These are phyloP conservation scores for Penicillium coffeae DNA, from an alignment of 495 filamentous ascomycete species.

Conservation along the genomic window DNA sequence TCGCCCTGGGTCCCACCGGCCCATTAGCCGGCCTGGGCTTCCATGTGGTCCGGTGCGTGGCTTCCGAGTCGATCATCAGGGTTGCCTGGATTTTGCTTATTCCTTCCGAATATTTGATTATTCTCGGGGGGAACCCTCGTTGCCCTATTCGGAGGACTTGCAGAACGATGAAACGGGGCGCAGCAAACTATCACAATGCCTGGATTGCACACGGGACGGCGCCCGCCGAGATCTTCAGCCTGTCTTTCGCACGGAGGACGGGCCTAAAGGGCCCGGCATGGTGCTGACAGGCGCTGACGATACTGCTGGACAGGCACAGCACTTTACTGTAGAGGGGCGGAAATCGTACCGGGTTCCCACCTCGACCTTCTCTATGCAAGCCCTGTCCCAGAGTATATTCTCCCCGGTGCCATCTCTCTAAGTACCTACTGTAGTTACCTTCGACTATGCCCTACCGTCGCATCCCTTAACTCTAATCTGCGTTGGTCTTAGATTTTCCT, in stretches of 20 bases:
- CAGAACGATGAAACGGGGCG: slow-evolving; percentile 8
- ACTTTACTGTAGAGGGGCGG: no score
- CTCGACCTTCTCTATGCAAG: no score
- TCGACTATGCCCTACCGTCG: no score
- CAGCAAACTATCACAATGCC: slow-evolving; percentile 2
- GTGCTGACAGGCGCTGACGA: no score
- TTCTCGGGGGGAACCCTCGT: not conserved
- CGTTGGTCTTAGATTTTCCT: no score
- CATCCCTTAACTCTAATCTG: no score
- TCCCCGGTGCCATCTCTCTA: no score
- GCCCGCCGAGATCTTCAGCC: slow-evolving; percentile 26
- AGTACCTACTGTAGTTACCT: no score
- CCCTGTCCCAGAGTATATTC: no score
- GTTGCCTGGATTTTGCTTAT: not conserved
- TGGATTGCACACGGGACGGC: slow-evolving; percentile 17
- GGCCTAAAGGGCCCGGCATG: not conserved
- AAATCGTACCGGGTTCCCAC: no score
- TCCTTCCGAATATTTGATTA: not conserved
- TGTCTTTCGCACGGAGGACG: not conserved
- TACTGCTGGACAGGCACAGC: no score
- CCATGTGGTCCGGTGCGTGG: slow-evolving; percentile 32
- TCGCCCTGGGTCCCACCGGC: slow-evolving; percentile 19
- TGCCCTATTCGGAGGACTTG: not conserved
- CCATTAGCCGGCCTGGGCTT: slow-evolving; percentile 20
- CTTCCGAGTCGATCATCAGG: slow-evolving; percentile 32